phyloP scores from a whole-genome alignment of 208 protist genomes.

The Sergeia podlipaevii region DNA sequence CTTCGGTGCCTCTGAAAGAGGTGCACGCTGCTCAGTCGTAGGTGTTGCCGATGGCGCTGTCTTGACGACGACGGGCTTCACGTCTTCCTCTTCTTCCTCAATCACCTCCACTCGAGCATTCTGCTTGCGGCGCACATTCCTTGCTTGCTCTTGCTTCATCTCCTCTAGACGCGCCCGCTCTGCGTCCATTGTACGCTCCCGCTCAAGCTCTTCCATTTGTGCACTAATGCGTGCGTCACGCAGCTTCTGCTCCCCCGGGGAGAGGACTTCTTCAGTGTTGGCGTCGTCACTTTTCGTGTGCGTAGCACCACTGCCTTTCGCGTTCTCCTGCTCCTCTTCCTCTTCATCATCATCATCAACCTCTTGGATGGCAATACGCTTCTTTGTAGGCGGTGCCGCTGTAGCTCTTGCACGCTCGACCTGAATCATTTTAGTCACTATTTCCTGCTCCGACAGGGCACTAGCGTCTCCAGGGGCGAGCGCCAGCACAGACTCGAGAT shows the following conservation, averaged over 20 bases:
- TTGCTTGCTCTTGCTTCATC: conserved; percentile 24
- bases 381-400: conserved; percentile 20
- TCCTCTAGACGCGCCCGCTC: conserved; percentile 23
- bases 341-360: conserved; percentile 84
- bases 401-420: conserved; percentile 34
- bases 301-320: neutral
- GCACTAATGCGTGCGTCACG: conserved; percentile 26
- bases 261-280: neutral
- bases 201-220: conserved; percentile 42
- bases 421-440: conserved; percentile 72
- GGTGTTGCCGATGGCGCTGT: conserved; percentile 1
- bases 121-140: conserved; percentile 26
- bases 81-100: conserved; percentile 41
- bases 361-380: conserved; percentile 83
- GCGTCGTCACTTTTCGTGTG: neutral
- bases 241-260: conserved; percentile 21
- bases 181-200: conserved; percentile 19
- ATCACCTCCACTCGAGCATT: conserved; percentile 69
- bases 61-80: neutral
- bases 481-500: conserved; percentile 83
- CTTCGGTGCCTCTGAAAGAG: neutral
- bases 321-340: conserved; percentile 19
- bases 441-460: conserved; percentile 64
- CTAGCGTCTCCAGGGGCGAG: conserved; percentile 64
- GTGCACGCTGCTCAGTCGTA: neutral